Evolutionary conservation across 768 basidiomycete species (phyloP), one percentile per base, ranked within the genome.

Genomic region (Pleurotus eryngii): DNA sequence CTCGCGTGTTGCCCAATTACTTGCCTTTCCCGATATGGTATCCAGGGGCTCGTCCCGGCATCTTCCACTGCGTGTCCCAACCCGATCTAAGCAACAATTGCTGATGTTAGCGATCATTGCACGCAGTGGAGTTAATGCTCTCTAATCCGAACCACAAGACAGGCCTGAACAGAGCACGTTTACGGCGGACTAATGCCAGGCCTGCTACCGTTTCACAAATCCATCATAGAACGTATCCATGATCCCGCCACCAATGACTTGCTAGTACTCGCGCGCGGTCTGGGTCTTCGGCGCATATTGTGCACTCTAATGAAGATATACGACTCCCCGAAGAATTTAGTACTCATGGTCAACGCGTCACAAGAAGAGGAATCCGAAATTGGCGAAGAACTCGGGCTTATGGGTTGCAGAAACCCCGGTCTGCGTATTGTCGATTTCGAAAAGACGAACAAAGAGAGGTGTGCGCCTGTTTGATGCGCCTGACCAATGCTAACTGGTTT

Each of bases 231-330:
- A 63, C 76, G 81, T 40, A 82, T 90, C 12, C 85, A 88, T 68
- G 88, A 90, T 70, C 90, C 89, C 37, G 78, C 80, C 9, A 87
- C 82, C 6, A 89, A 78, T 63, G 89, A 91, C 62, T 74, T 92
- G 7, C 70, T 91, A 39, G 69, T 99, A 42, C 74, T 99, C 30
- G 95, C 92, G 1, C 89, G 95, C 30, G 97, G 97, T 0, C 80
- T 99, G 2, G 97, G 97, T 0, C 74, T 98, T 59, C 82, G 95
- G 11, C 78, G 86, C 57, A 79, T 97, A 53, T 68, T 94, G 45
- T 94, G 92, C 73, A 90, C 87, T 0, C 80, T 98, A 40, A 80
- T 98, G 75, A 90, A 95, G 74, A 91, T 96, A 40, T 98, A 96
- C 67, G 91, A 95, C 74, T 83, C 89, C 18, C 85, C 91, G 35